Percentiles rank a stretch among this genome's conserved stretches.
phyloP scores from a whole-genome alignment of 768 basidiomycete genomes.

The Podaxis pistillaris region DNA sequence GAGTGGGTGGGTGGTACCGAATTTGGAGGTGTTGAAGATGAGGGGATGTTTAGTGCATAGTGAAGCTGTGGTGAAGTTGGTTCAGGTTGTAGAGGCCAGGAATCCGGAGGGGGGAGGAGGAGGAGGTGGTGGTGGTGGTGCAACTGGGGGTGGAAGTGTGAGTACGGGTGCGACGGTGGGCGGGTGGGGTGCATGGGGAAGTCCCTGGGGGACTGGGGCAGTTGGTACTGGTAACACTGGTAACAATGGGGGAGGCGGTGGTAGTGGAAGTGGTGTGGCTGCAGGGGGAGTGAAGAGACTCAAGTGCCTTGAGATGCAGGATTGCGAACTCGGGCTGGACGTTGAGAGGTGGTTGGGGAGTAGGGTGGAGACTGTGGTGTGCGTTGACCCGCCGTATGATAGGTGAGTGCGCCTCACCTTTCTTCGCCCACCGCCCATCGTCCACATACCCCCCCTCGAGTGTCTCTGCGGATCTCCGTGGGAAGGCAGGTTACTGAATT shows the following conservation, averaged over 20 bases:
- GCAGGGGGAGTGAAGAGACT: slow-evolving; percentile 54
- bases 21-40: slow-evolving; percentile 57
- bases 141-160: slow-evolving; percentile 56
- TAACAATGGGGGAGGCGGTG: slow-evolving; percentile 47
- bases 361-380: slow-evolving; percentile 60
- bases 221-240: neutral
- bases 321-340: slow-evolving; percentile 54
- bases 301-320: slow-evolving; percentile 66
- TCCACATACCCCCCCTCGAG: neutral
- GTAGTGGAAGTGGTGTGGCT: slow-evolving; percentile 56
- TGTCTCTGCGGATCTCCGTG: neutral
- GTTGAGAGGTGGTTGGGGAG: slow-evolving; percentile 66
- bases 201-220: too few relatives aligned
- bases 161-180: slow-evolving; percentile 44
- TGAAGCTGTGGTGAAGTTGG: slow-evolving; percentile 65
- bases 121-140: slow-evolving; percentile 33
- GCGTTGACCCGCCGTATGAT: slow-evolving; percentile 57
- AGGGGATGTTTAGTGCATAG: slow-evolving; percentile 63
- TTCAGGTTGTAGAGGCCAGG: slow-evolving; percentile 68
- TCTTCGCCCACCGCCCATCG: neutral
- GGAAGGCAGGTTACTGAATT: neutral
- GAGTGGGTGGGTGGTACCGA: slow-evolving; percentile 62
- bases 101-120: slow-evolving; percentile 50
- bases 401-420: slow-evolving; percentile 29
- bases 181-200: too few relatives aligned